Evolutionary conservation across 2,329 filamentous ascomycete species (phyloP).

Genomic region (Arthrobotrys sinensis): DNA sequence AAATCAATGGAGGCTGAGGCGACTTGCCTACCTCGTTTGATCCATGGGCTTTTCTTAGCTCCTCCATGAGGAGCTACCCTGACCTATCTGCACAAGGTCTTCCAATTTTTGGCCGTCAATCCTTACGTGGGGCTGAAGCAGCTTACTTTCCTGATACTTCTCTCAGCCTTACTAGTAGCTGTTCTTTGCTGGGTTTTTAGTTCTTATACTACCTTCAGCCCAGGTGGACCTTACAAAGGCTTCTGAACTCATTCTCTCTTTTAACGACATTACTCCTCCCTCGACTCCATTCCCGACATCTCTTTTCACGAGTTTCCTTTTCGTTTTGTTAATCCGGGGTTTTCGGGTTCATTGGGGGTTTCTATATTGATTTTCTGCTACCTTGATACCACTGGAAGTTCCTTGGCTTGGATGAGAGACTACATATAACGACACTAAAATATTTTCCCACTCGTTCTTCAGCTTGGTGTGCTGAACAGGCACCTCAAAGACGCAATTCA

Average conservation of each 20-base stretch:
- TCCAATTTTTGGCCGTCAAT: slow-evolving; percentile 57
- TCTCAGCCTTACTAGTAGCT: slow-evolving; percentile 60
- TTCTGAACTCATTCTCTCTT: slow-evolving; percentile 55
- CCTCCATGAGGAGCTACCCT: slow-evolving; percentile 49
- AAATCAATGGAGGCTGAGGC: slow-evolving; percentile 57
- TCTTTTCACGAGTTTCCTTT: slow-evolving; percentile 61
- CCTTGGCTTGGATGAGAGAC: slow-evolving; percentile 42
- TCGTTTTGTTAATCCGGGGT: slow-evolving; percentile 59
- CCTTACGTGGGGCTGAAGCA: slow-evolving; percentile 61
- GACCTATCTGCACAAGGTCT: slow-evolving; percentile 45
- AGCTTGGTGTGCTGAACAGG: slow-evolving; percentile 45
- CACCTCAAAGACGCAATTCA: slow-evolving; percentile 41
- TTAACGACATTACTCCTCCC: slow-evolving; percentile 54
- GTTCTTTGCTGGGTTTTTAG: slow-evolving; percentile 46
- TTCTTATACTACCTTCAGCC: slow-evolving; percentile 62
- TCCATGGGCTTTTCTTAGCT: slow-evolving; percentile 60
- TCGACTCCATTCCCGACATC: slow-evolving; percentile 32
- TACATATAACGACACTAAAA: slow-evolving; percentile 40
- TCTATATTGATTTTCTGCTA: slow-evolving; percentile 42
- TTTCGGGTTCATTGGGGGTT: slow-evolving; percentile 60
- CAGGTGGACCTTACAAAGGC: slow-evolving; percentile 57
- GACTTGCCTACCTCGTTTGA: slow-evolving; percentile 48
- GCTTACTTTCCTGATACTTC: slow-evolving; percentile 52
- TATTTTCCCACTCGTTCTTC: slow-evolving; percentile 46
- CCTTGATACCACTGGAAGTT: slow-evolving; percentile 47